Evolutionary conservation across 2,329 filamentous ascomycete species (phyloP).

Genomic region (Stemphylium vesicarium): DNA sequence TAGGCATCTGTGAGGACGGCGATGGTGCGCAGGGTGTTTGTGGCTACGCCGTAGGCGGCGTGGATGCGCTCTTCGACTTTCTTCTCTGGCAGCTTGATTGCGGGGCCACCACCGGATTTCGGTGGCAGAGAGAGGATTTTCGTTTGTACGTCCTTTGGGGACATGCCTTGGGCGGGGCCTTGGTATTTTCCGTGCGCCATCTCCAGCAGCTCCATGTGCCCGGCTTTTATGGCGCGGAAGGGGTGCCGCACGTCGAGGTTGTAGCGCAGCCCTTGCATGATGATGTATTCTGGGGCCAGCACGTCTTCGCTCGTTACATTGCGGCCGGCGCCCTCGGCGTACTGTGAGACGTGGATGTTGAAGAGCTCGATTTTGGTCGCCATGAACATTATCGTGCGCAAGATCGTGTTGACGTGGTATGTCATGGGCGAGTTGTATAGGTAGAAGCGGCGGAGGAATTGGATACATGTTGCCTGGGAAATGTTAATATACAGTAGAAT

Average conservation of each 20-base stretch:
- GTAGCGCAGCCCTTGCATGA: constrained; percentile 91
- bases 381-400: constrained; percentile 90
- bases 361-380: constrained; percentile 90
- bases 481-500: background rate
- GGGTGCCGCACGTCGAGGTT: constrained; percentile 93
- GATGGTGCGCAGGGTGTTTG: constrained; percentile 63
- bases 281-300: constrained; percentile 87
- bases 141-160: constrained; percentile 31
- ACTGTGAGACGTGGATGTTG: constrained; percentile 71
- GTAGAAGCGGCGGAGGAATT: constrained; percentile 94
- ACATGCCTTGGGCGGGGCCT: constrained; percentile 27
- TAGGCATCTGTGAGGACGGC: constrained; percentile 93
- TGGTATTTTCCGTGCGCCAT: constrained; percentile 67
- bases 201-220: constrained; percentile 79
- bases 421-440: constrained; percentile 95
- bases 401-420: constrained; percentile 87
- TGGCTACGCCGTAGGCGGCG: constrained; percentile 74
- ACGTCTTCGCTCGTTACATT: constrained; percentile 79
- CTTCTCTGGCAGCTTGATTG: constrained; percentile 20
- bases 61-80: constrained; percentile 56
- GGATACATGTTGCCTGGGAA: constrained; percentile 75
- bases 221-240: constrained; percentile 84
- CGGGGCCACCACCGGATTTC: constrained; percentile 16
- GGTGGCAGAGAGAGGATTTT: constrained; percentile 39
- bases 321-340: constrained; percentile 52